These are phyloP conservation scores for Beauveria brongniartii DNA, from an alignment of 2,329 filamentous ascomycete genomes.

Conservation along the genomic window DNA sequence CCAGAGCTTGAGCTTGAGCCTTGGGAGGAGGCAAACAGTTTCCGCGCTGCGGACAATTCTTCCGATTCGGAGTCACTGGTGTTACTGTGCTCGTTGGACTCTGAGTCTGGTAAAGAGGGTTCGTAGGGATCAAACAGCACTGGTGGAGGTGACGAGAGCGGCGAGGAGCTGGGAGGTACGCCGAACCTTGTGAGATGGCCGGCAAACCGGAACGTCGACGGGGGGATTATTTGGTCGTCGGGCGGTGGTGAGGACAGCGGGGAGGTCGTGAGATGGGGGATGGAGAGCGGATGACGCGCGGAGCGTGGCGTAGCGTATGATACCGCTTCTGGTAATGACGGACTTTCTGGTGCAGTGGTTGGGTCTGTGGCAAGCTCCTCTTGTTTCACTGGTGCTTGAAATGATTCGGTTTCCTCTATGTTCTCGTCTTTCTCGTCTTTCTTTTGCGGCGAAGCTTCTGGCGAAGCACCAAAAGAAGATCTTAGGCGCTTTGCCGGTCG, in stretches of 20 bases:
- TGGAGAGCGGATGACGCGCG: constrained; percentile 12
- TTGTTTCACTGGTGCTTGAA: not conserved
- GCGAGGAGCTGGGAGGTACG: constrained; percentile 38
- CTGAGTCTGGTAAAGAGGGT: constrained; percentile 27
- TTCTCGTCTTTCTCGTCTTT: not conserved
- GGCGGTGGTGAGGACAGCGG: constrained; percentile 31
- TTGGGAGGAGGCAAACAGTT: constrained; percentile 32
- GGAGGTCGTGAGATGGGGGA: constrained; percentile 22
- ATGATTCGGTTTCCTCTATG: not conserved
- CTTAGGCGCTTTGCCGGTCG: constrained; percentile 13
- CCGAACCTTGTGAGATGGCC: constrained; percentile 16
- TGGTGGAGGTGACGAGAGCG: constrained; percentile 49
- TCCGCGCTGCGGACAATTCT: constrained; percentile 33
- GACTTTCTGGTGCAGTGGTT: not conserved
- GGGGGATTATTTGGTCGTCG: constrained; percentile 22
- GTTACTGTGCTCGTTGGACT: constrained; percentile 27
- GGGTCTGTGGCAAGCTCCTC: not conserved
- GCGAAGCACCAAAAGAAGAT: not conserved
- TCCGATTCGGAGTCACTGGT: constrained; percentile 38
- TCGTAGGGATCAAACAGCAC: constrained; percentile 44
- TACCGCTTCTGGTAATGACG: constrained; percentile 6
- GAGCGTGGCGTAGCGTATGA: constrained; percentile 12
- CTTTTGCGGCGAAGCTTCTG: not conserved
- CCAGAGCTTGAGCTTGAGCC: constrained; percentile 24
- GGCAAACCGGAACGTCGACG: constrained; percentile 18